Evolutionary conservation across 2,329 filamentous ascomycete species (phyloP).

Genomic region (Uncinocarpus reesii): DNA sequence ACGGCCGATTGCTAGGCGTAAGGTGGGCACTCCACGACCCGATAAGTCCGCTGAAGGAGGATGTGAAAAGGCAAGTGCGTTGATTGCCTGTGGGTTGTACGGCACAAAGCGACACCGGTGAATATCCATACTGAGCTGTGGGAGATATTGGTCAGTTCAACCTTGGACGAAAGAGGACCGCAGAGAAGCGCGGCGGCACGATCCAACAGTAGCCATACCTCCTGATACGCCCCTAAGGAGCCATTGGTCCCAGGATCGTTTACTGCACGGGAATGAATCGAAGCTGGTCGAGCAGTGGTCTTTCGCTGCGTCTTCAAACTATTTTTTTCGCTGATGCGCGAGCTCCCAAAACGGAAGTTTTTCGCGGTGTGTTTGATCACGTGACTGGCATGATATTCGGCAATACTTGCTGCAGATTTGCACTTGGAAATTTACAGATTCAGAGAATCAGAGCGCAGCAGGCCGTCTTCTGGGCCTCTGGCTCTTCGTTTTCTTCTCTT

Average conservation of each 20-base stretch:
- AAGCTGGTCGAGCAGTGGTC: background rate
- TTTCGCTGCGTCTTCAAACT: background rate
- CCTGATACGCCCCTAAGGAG: slow-evolving; percentile 2
- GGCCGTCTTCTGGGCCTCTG: too few species aligned
- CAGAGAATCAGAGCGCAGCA: too few species aligned
- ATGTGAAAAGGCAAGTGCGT: slow-evolving; percentile 88
- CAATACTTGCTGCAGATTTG: background rate
- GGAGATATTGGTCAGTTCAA: background rate
- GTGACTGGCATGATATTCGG: background rate
- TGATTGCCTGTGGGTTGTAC: slow-evolving; percentile 84
- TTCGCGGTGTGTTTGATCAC: slow-evolving; percentile 1
- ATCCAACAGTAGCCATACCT: slow-evolving; percentile 2
- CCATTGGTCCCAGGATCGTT: slow-evolving; percentile 6
- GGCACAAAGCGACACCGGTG: slow-evolving; percentile 95
- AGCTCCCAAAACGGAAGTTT: slow-evolving; percentile 8
- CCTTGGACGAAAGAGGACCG: background rate
- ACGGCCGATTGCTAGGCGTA: slow-evolving; percentile 78
- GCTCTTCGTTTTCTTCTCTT: background rate
- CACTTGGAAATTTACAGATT: background rate
- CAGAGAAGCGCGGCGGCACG: too few species aligned
- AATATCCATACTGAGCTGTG: slow-evolving; percentile 65
- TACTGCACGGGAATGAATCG: background rate
- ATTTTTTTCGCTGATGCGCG: slow-evolving; percentile 6
- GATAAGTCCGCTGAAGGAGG: slow-evolving; percentile 41
- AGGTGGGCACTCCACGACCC: slow-evolving; percentile 45